These are phyloP conservation scores for Isoetes taiwanensis DNA, from an alignment of 75 land plant species.

Conservation along the genomic window DNA sequence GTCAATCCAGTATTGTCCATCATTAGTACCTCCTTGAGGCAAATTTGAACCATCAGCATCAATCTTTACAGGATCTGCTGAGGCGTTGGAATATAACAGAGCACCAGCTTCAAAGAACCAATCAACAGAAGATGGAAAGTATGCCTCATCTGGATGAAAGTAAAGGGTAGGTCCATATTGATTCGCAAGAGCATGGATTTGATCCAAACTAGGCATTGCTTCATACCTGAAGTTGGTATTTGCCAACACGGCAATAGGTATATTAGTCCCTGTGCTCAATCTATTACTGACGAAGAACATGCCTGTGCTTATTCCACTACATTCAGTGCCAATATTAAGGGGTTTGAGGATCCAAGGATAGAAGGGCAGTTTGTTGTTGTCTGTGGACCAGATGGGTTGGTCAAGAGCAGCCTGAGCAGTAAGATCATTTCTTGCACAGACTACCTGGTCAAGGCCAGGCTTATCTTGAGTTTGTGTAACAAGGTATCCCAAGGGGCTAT, in stretches of 20 bases:
- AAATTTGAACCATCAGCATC: conserved; percentile 45
- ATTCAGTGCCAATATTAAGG: conserved; percentile 19
- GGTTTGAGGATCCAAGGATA: conserved; percentile 30
- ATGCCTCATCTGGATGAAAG: conserved; percentile 61
- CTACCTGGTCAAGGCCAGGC: conserved; percentile 38
- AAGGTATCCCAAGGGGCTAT: conserved; percentile 45
- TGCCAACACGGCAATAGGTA: conserved; percentile 32
- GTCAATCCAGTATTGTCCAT: conserved; percentile 65
- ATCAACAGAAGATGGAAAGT: conserved; percentile 50
- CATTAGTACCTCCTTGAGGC: conserved; percentile 62
- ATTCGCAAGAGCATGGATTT: conserved; percentile 29
- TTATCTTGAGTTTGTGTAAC: conserved; percentile 38
- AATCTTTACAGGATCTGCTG: conserved; percentile 18
- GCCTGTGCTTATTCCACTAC: conserved; percentile 36
- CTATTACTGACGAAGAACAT: conserved; percentile 36
- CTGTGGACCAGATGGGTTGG: conserved; percentile 29
- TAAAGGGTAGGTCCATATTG: conserved; percentile 49
- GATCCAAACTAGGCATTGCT: conserved; percentile 51
- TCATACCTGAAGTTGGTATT: conserved; percentile 17
- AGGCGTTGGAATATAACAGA: conserved; percentile 24
- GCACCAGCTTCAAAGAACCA: conserved; percentile 71
- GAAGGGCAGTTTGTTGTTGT: conserved; percentile 23
- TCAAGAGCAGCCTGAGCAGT: conserved; percentile 34
- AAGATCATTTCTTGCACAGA: conserved; percentile 58
- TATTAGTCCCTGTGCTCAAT: background rate